Percentiles rank a stretch among this genome's conserved stretches.
Evolutionary conservation across 2,329 filamentous ascomycete genomes (phyloP).

Genomic region (Pyricularia sp.): DNA sequence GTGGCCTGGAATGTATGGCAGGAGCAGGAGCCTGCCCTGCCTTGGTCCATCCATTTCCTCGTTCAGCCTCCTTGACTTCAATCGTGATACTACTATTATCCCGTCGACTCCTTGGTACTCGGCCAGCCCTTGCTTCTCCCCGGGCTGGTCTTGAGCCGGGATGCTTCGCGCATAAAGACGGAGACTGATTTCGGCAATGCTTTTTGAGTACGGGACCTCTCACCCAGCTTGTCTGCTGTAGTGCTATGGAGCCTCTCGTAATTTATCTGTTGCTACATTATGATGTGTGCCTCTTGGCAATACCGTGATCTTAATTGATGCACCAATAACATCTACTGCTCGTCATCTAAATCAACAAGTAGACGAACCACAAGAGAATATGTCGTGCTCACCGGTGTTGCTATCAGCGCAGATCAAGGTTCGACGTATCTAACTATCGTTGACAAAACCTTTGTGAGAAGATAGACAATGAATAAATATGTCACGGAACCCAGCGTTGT

Average conservation of each 20-base stretch:
- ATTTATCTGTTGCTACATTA: slow-evolving; percentile 29
- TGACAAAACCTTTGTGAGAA: background rate
- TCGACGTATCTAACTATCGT: background rate
- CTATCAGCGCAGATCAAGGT: background rate
- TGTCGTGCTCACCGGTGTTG: background rate
- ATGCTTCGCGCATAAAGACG: slow-evolving; percentile 21
- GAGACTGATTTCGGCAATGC: slow-evolving; percentile 23
- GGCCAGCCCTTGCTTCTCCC: slow-evolving; percentile 17
- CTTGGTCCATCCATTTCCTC: too few relatives aligned
- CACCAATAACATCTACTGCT: background rate
- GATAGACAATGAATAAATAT: background rate
- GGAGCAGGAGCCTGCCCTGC: background rate
- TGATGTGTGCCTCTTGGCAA: background rate
- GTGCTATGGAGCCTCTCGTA: slow-evolving; percentile 25
- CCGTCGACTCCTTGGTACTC: slow-evolving; percentile 15
- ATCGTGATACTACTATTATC: background rate
- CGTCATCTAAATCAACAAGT: background rate
- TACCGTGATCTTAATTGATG: background rate
- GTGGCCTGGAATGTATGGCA: background rate
- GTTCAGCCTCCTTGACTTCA: background rate
- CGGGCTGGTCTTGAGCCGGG: slow-evolving; percentile 28
- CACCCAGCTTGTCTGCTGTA: slow-evolving; percentile 15
- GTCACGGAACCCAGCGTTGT: background rate
- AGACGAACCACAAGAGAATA: background rate
- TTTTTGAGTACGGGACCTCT: slow-evolving; percentile 29